Evolutionary conservation across 768 basidiomycete genomes (phyloP), one percentile per base, ranked within the genome.

Genomic region (Myochromella boudieri): DNA sequence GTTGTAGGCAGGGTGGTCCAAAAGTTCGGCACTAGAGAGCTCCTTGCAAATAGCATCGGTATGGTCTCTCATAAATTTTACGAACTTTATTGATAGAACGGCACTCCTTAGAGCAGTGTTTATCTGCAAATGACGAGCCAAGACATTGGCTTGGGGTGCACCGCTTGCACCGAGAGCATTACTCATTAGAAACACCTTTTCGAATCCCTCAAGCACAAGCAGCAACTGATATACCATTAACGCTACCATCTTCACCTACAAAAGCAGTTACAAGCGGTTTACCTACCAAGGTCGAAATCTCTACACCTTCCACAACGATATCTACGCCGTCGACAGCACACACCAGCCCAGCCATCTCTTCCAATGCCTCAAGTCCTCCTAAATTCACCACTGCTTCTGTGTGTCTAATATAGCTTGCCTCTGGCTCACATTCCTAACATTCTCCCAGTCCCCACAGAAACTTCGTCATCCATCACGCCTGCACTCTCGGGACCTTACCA

Each of bases 401-500:
- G 21, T 8, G 26, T 39, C 31, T 31, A 6, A 22, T 20, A 6
- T 10, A 9, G 14, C 17, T 14, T 20, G 24, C 17, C 3, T 43
- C 29, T 43, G 46, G 15, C 33, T 42, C 14, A 45, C 4, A 18
- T 46, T 10, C n/a, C 22, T 33, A 27, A n/a, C n/a, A 17, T 40
- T 42, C 33, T 21, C 25, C 41, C 14, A 69, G 60, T 63, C 69
- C 15, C 67, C 69, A 9, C 63, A 70, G 4, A 81, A 78, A 58
- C 68, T 91, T 36, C 84, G 86, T 36, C 87, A 91, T 62, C 89
- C 88, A 1, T 82, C 83, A 0, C 76, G 84, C 31, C 66, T 91
- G 21, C 84, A 76, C 45, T 76, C 80, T 0, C 71, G 72, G 15
- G 85, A 90, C 46, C 77, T 91, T 21, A 90, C 80, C 2, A 76